Conservation (phyloP, 2,329 filamentous ascomycete genomes). For the Alternaria brassicae region DNA sequence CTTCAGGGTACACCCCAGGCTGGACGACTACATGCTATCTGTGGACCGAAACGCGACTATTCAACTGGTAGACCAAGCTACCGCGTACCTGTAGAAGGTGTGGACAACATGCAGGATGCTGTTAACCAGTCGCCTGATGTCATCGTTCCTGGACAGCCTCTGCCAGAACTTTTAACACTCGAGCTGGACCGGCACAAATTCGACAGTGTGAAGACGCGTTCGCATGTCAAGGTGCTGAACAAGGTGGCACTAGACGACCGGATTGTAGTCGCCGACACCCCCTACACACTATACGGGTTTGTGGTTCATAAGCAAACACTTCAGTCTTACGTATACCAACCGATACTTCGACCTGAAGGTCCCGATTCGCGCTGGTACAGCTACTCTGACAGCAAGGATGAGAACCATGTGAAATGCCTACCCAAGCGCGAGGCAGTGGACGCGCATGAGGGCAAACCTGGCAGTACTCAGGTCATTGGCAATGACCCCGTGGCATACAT, state of each 20-base stretch:
- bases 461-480: conserved; percentile 47
- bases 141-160: conserved; percentile 28
- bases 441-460: conserved; percentile 58
- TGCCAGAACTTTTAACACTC: conserved; percentile 61
- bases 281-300: conserved; percentile 67
- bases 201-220: conserved; percentile 57
- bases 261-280: conserved; percentile 55
- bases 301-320: conserved; percentile 66
- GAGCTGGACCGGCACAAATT: conserved; percentile 66
- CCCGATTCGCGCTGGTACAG: conserved; percentile 65
- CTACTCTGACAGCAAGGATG: conserved; percentile 62
- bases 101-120: conserved; percentile 52
- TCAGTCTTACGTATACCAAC: conserved; percentile 65
- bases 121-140: conserved; percentile 45
- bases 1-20: conserved; percentile 54
- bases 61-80: conserved; percentile 46
- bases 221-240: conserved; percentile 65
- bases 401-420: conserved; percentile 63
- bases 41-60: conserved; percentile 52
- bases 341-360: conserved; percentile 65
- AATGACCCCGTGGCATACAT: conserved; percentile 62
- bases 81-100: conserved; percentile 45
- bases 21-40: conserved; percentile 54
- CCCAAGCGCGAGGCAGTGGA: conserved; percentile 63
- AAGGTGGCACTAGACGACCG: conserved; percentile 64